These are phyloP conservation scores for Chamaecrista fasciculata DNA, from an alignment of 306 rosid genomes.

Conservation along the genomic window DNA sequence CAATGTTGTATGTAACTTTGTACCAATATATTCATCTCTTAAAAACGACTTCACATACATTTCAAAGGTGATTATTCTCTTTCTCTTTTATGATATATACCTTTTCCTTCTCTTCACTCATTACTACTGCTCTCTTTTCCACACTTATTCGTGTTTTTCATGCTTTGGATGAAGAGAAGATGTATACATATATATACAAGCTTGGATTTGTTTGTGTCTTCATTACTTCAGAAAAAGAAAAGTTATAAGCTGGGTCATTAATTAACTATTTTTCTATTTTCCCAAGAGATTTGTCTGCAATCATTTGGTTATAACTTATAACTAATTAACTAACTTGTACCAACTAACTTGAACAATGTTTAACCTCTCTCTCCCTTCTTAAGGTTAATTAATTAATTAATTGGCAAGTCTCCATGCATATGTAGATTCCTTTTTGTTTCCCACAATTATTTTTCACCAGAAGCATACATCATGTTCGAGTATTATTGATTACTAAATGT, in stretches of 20 bases:
- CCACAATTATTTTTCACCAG: too few relatives aligned
- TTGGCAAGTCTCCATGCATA: too few relatives aligned
- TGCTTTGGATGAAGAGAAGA: too few relatives aligned
- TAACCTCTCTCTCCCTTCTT: neutral
- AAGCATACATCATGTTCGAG: too few relatives aligned
- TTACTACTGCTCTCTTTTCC: neutral
- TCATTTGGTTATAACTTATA: neutral
- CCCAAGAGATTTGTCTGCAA: slow-evolving; percentile 14
- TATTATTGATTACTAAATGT: too few relatives aligned
- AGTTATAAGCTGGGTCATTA: neutral
- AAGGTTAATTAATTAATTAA: too few relatives aligned
- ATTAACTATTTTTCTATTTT: neutral
- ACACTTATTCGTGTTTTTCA: slow-evolving; percentile 5
- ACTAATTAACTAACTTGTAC: neutral
- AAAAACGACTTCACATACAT: neutral
- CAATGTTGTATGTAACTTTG: too few relatives aligned
- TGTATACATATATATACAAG: too few relatives aligned
- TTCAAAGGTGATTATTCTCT: neutral
- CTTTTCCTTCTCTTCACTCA: neutral
- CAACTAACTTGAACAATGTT: neutral
- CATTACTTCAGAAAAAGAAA: neutral
- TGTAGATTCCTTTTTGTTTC: neutral
- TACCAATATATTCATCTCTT: neutral
- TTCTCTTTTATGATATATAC: neutral
- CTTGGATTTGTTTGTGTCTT: neutral